Conservation (phyloP, 257 asterid species). For the Jaltomata sinuosa region DNA sequence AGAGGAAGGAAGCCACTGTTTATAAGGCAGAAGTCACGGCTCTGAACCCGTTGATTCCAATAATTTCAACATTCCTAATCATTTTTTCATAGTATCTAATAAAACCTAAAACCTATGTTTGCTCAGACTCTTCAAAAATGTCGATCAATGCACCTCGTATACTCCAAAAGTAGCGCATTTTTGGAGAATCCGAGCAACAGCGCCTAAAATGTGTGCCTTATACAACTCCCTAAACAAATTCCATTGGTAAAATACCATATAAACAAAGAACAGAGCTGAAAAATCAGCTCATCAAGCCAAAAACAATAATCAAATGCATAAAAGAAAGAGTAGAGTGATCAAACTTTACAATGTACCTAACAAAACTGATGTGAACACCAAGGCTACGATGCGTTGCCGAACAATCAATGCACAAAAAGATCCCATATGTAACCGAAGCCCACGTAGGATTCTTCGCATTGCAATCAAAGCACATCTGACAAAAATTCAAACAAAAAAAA, state of each 20-base stretch:
- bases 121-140: no score
- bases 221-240: background rate
- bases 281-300: background rate
- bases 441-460: conserved; percentile 94
- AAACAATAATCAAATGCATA: background rate
- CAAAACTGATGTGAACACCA: conserved; percentile 94
- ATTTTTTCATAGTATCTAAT: background rate
- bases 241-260: background rate
- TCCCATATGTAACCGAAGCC: conserved; percentile 98
- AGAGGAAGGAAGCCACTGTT: background rate
- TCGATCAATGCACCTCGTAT: no score
- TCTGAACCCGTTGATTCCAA: background rate
- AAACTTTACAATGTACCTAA: conserved; percentile 37
- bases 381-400: conserved; percentile 91
- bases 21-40: background rate
- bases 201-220: background rate
- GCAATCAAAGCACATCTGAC: conserved; percentile 97
- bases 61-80: background rate
- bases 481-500: background rate
- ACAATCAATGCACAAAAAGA: conserved; percentile 91
- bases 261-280: background rate
- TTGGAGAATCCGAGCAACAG: no score
- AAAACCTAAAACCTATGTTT: background rate
- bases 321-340: background rate
- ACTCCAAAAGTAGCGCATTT: no score